Base-by-base conservation (phyloP, 2,329 filamentous ascomycete species). In the Dactylellina sp. region DNA sequence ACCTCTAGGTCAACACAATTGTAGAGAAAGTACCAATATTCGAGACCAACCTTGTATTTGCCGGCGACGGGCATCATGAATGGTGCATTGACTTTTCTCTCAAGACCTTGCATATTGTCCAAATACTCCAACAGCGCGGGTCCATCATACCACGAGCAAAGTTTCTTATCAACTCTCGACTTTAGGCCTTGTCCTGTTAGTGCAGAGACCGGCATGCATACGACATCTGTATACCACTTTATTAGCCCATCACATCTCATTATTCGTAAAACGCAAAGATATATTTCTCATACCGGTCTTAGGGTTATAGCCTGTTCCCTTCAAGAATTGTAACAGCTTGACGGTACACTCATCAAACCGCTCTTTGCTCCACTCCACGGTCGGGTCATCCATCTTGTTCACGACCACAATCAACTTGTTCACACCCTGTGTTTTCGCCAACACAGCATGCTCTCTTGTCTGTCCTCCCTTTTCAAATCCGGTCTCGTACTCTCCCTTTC, bases 311-410 rank as follows among this genome's bases (percentile, higher is more conserved):
- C 94, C 94, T 9, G 96, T 90, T 60, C 88, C 91, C 84, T 97
- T 97, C 76, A 99, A 84, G 85, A 97, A 98, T 77, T 89, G 87
- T 14, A 88, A 82, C 55, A 99, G 88, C 84, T 98, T 99, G 77
- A 89, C 89, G 2, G 89, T 93, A 82, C 95, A 99, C 83, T 99
- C 95, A 79, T 92, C 89, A 84, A 92, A 99, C 65, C 95, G 89
- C 42, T 91, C 91, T 79, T 97, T 88, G 62, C 91, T 95, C 96
- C 96, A 99, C 80, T 97, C 88, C 57, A 99, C 96, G 1, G 95
- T 99, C 9, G 90, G 85, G 81, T 99, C 95, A 80, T 99, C 95
- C 96, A 99, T 99, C 86, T 99, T 99, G 88, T 99, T 99, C 81
- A 97, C 93, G 60, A 87, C 95, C 28, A 99, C 89, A 49, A 98